Evolutionary conservation across 176 grass and related monocot species (phyloP).

Genomic region (Eleusine indica): DNA sequence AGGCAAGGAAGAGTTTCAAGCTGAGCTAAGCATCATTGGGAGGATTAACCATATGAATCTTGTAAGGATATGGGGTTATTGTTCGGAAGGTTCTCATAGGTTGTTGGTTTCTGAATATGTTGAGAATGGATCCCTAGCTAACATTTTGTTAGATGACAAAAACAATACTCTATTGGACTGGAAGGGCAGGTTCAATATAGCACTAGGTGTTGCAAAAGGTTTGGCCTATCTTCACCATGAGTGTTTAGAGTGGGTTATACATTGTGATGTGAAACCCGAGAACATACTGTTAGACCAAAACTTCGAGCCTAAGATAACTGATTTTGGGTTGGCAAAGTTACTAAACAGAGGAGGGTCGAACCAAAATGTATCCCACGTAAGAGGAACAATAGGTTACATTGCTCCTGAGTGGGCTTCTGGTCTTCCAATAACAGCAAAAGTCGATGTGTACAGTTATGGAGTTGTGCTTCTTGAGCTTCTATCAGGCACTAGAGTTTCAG

Average conservation of each 20-base stretch:
- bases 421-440: background rate
- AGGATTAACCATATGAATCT: conserved; percentile 62
- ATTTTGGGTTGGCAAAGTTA: background rate
- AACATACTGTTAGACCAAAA: background rate
- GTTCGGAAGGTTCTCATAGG: conserved; percentile 42
- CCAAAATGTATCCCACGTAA: background rate
- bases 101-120: conserved; percentile 49
- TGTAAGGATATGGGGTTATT: conserved; percentile 51
- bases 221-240: conserved; percentile 61
- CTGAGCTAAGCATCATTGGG: conserved; percentile 48
- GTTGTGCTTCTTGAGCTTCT: conserved; percentile 7
- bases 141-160: conserved; percentile 30
- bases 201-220: conserved; percentile 50
- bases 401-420: background rate
- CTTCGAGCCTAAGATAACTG: background rate
- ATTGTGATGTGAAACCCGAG: background rate
- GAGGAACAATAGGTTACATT: background rate
- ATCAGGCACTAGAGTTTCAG: background rate
- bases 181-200: conserved; percentile 51
- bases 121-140: conserved; percentile 51
- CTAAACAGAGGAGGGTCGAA: background rate
- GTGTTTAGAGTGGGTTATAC: conserved; percentile 53
- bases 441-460: background rate
- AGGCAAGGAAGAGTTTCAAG: conserved; percentile 52
- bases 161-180: conserved; percentile 33